Evolutionary conservation across 768 basidiomycete species (phyloP).

Genomic region (Lyophyllum decastes): DNA sequence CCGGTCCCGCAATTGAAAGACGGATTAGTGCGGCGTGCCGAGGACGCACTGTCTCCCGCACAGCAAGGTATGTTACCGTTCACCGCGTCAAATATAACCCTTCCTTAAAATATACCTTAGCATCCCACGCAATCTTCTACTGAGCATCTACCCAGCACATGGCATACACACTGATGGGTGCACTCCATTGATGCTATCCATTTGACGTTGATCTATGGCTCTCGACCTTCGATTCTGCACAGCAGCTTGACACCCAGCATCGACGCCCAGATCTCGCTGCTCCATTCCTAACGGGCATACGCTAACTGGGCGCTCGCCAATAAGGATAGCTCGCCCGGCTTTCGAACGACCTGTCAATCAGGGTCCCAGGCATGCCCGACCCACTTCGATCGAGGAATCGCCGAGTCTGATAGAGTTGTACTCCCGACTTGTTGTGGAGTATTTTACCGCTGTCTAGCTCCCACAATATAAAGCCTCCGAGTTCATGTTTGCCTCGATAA

Average conservation of each 20-base stretch:
- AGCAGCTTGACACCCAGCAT: slow-evolving; percentile 4
- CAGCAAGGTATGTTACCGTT: neutral
- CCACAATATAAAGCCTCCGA: slow-evolving; percentile 1
- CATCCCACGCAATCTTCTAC: slow-evolving; percentile 4
- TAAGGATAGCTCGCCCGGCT: neutral
- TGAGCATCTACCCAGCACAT: neutral
- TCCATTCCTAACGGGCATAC: slow-evolving; percentile 3
- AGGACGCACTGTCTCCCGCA: neutral
- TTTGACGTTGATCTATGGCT: slow-evolving; percentile 4
- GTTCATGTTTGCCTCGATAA: neutral
- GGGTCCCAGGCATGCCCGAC: slow-evolving; percentile 4
- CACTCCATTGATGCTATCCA: slow-evolving; percentile 2
- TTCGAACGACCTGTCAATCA: slow-evolving; percentile 2
- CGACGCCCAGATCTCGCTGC: slow-evolving; percentile 2
- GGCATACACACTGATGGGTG: neutral
- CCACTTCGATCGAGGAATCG: slow-evolving; percentile 19
- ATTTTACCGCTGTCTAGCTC: slow-evolving; percentile 1
- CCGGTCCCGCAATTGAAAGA: slow-evolving; percentile 7
- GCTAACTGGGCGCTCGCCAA: neutral
- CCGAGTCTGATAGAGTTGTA: slow-evolving; percentile 21
- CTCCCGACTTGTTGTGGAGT: slow-evolving; percentile 2
- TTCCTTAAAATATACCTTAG: neutral
- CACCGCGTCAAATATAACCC: neutral
- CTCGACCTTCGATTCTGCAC: neutral
- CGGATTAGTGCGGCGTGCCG: slow-evolving; percentile 8